Evolutionary conservation across 352 stramenopile species (phyloP).

Genomic region (Pythium folliculosum): DNA sequence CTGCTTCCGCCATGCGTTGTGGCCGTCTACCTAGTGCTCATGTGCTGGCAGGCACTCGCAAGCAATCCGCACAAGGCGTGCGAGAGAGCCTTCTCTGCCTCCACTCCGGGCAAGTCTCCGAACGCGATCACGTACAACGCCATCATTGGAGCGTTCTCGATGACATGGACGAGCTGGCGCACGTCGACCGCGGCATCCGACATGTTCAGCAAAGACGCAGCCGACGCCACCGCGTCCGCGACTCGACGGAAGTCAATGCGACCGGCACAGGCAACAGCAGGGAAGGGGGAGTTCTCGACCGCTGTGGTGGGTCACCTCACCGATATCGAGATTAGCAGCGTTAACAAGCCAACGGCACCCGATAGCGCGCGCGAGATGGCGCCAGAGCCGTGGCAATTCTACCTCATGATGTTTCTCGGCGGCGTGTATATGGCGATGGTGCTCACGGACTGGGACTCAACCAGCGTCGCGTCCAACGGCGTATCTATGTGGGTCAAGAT

Average conservation of each 20-base stretch:
- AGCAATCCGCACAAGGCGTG: constrained; percentile 59
- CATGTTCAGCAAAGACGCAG: constrained; percentile 72
- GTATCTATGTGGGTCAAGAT: constrained; percentile 97
- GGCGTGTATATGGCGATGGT: constrained; percentile 95
- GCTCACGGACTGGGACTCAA: constrained; percentile 93
- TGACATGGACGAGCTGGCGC: constrained; percentile 73
- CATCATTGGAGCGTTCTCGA: constrained; percentile 58
- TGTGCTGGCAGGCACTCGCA: constrained; percentile 75
- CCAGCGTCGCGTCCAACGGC: constrained; percentile 62
- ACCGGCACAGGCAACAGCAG: neutral
- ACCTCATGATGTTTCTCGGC: constrained; percentile 90
- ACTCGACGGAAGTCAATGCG: constrained; percentile 15
- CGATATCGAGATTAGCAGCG: constrained; percentile 3
- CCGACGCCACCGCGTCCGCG: constrained; percentile 6
- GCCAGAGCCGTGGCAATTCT: constrained; percentile 92
- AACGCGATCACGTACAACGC: constrained; percentile 41
- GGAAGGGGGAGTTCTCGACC: constrained; percentile 22
- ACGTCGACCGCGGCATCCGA: constrained; percentile 57
- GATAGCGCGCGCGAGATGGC: constrained; percentile 11
- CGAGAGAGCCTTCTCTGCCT: constrained; percentile 19
- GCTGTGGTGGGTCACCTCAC: constrained; percentile 62
- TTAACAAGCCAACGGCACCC: neutral
- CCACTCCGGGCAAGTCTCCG: constrained; percentile 11
- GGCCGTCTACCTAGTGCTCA: constrained; percentile 65
- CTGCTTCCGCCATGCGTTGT: constrained; percentile 79